These are phyloP conservation scores for Oryza meridionalis DNA, from an alignment of 176 grass and related monocot genomes.

Conservation along the genomic window DNA sequence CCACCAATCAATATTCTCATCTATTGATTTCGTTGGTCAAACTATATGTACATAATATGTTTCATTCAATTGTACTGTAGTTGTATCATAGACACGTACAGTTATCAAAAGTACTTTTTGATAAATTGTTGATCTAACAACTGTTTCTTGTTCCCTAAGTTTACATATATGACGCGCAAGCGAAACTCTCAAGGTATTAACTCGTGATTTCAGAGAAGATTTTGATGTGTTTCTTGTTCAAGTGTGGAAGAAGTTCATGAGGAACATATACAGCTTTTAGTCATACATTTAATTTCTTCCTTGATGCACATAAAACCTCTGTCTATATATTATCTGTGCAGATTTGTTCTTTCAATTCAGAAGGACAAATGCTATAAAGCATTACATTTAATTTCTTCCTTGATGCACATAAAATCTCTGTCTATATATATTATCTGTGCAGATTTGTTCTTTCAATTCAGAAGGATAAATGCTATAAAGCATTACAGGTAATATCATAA, in stretches of 20 bases:
- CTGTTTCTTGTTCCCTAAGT: conserved; percentile 7
- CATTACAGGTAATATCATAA: conserved; percentile 1
- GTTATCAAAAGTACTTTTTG: not conserved
- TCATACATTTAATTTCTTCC: not conserved
- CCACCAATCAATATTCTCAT: too few species aligned
- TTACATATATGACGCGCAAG: not conserved
- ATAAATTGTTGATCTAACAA: not conserved
- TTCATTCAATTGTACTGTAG: not conserved
- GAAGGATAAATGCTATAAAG: conserved; percentile 14
- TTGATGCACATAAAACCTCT: conserved; percentile 23
- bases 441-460: conserved; percentile 29
- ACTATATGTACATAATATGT: not conserved
- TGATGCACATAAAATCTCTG: too few species aligned
- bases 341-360: conserved; percentile 28
- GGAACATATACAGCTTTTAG: not conserved
- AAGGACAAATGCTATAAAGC: conserved; percentile 14
- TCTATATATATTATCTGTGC: conserved; percentile 3
- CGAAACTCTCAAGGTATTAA: not conserved
- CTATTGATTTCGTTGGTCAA: conserved; percentile 8
- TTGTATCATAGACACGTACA: not conserved
- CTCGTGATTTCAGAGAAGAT: not conserved
- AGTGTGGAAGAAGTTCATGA: conserved; percentile 2
- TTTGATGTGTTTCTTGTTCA: not conserved
- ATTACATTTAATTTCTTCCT: not conserved
- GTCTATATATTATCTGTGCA: conserved; percentile 2